Evolutionary conservation across 768 basidiomycete species (phyloP), one percentile per base, ranked within the genome.

Genomic region (Serendipita sp.): DNA sequence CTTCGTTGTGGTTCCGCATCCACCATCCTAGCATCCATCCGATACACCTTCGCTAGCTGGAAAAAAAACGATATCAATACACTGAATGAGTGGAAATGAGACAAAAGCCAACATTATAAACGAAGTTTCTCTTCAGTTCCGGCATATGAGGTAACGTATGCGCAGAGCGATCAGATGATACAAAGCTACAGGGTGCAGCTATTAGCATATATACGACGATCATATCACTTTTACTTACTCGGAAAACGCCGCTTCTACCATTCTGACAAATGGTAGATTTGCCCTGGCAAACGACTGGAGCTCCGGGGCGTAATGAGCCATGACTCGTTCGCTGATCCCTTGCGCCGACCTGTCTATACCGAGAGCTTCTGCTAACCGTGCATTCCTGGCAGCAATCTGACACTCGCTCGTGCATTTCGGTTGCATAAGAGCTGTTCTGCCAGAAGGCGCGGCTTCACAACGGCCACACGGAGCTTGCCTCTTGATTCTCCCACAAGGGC

Each of bases 1-100:
- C 80, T 23, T 84, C 90, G 78, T 70, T 88, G 80, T 0, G 95
- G 95, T 69, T 96, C 95, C 69, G 88, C 87, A 71, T 97, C 95
- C 18, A 99, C 82, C 77, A 92, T 83, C 68, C 88, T 82, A 0
- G 86, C 83, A 66, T 90, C 87, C 71, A 97, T 82, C 18, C 90
- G 79, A 71, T 95, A 98, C 3, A 86, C 75, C 4, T 80, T 76
- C 0, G 91, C 88, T 23, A 96, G 79, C 83, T 88, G 67, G 29
- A 67, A 58, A 63, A 66, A 53, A 63, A 53, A 50, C 53, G 34
- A 53, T 62, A 15, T 63, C 40, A 67, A 31, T 27, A 50, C 48
- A 23, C 33, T 16, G 18, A 23, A 23, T 23, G 23, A 23, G 23
- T 23, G 23, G 23, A 23, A 23, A n/a, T 4, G 36, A 5, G 27